Percentiles rank a stretch among this genome's conserved stretches.
Evolutionary conservation across 1,139 yeast species (phyloP).

Genomic region (Groenewaldozyma auringiensis): DNA sequence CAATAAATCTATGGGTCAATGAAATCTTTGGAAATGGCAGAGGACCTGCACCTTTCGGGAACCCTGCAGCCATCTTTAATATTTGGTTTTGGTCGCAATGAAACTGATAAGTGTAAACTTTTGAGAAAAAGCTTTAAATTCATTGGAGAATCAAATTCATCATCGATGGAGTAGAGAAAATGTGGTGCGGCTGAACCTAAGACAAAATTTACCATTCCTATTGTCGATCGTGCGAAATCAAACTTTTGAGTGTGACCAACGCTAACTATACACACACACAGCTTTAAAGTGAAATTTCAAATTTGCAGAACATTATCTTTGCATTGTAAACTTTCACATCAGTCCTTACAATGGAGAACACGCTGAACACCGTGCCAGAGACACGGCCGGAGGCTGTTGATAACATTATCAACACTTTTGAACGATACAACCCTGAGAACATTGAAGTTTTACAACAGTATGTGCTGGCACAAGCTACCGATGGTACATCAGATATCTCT

Average conservation of each 20-base stretch:
- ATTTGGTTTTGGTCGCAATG: neutral
- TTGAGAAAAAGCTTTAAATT: neutral
- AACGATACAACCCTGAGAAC: conserved; percentile 40
- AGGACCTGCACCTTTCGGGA: conserved; percentile 30
- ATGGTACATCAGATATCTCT: conserved; percentile 35
- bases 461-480: conserved; percentile 34
- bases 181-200: too few species aligned
- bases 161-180: too few species aligned
- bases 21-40: conserved; percentile 31
- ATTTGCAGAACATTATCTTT: too few species aligned
- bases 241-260: too few species aligned
- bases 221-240: too few species aligned
- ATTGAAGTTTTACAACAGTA: conserved; percentile 39
- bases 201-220: too few species aligned
- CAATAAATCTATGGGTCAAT: conserved; percentile 45
- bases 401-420: conserved; percentile 34
- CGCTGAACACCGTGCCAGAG: conserved; percentile 28
- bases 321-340: neutral
- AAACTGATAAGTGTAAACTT: neutral
- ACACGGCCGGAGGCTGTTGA: conserved; percentile 35
- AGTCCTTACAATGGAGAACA: conserved; percentile 27
- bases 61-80: conserved; percentile 23
- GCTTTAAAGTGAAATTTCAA: too few species aligned
- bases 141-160: too few species aligned
- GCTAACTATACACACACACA: too few species aligned